Percentiles rank a stretch among this genome's conserved stretches.
phyloP scores from a whole-genome alignment of 306 rosid genomes.

The Rubus parviflorus region DNA sequence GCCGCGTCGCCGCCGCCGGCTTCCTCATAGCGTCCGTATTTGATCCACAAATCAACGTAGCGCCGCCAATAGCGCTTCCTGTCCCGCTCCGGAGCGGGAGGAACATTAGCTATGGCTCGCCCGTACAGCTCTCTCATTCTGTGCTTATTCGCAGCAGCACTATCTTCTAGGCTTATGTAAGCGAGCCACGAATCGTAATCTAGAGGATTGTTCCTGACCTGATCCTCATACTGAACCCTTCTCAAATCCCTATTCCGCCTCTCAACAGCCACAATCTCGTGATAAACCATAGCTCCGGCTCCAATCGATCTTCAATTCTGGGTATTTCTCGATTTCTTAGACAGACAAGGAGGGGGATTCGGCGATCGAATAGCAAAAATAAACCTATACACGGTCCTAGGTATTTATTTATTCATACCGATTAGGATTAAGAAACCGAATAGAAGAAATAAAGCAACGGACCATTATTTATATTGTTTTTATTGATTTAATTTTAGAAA shows the following conservation, averaged over 20 bases:
- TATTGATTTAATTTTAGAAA: too few relatives aligned
- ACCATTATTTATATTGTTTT: too few relatives aligned
- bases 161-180: conserved; percentile 69
- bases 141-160: conserved; percentile 57
- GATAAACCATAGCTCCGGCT: neutral
- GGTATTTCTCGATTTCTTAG: too few relatives aligned
- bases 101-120: conserved; percentile 79
- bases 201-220: conserved; percentile 66
- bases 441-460: too few relatives aligned
- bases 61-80: conserved; percentile 79
- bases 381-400: too few relatives aligned
- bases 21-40: conserved; percentile 84
- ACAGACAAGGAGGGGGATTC: too few relatives aligned
- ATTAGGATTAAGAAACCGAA: too few relatives aligned
- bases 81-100: conserved; percentile 67
- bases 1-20: conserved; percentile 55
- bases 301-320: too few relatives aligned
- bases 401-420: too few relatives aligned
- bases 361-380: too few relatives aligned
- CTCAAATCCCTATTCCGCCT: conserved; percentile 73
- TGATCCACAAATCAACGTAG: conserved; percentile 82
- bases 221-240: conserved; percentile 80
- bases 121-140: conserved; percentile 69
- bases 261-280: conserved; percentile 72
- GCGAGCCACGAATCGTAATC: conserved; percentile 85